These are phyloP conservation scores for Cymbopogon citratus DNA, from an alignment of 176 grass and related monocot species.

Conservation along the genomic window DNA sequence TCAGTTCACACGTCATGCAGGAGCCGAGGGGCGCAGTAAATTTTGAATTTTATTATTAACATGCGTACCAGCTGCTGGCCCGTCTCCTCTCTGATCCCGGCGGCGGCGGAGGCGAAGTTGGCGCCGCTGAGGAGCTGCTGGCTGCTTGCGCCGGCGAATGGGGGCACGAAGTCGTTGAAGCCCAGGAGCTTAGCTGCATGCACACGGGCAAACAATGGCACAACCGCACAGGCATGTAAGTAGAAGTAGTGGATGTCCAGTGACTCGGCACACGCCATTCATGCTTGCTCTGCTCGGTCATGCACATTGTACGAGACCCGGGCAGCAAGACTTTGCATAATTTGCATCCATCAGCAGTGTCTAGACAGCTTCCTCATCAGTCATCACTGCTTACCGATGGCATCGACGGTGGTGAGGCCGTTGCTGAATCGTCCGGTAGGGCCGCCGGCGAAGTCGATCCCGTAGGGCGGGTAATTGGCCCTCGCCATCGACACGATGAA, in stretches of 20 bases:
- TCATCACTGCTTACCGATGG: conserved; percentile 50
- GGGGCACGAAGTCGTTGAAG: conserved; percentile 66
- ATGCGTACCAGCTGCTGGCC: conserved; percentile 57
- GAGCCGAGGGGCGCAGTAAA: not conserved
- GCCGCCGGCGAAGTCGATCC: conserved; percentile 75
- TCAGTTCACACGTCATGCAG: too few species aligned
- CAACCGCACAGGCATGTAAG: not conserved
- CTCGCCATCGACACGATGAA: conserved; percentile 68
- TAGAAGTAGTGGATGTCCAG: not conserved
- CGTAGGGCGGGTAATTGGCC: conserved; percentile 87
- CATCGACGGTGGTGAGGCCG: conserved; percentile 78
- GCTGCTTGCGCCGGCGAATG: conserved; percentile 51
- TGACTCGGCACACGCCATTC: not conserved
- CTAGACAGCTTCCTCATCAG: too few species aligned
- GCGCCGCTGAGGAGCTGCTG: conserved; percentile 61
- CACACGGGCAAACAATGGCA: not conserved
- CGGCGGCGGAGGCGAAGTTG: conserved; percentile 87
- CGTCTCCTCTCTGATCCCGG: conserved; percentile 82
- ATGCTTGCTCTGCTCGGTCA: not conserved
- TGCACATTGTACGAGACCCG: too few species aligned
- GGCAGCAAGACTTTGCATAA: too few species aligned
- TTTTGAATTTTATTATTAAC: not conserved
- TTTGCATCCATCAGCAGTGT: too few species aligned
- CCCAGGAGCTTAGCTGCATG: conserved; percentile 67
- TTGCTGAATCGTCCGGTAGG: conserved; percentile 78